Evolutionary conservation across 2,329 filamentous ascomycete genomes (phyloP), one percentile per base, ranked within the genome.

Genomic region (Microdochium trichocladiopsis): DNA sequence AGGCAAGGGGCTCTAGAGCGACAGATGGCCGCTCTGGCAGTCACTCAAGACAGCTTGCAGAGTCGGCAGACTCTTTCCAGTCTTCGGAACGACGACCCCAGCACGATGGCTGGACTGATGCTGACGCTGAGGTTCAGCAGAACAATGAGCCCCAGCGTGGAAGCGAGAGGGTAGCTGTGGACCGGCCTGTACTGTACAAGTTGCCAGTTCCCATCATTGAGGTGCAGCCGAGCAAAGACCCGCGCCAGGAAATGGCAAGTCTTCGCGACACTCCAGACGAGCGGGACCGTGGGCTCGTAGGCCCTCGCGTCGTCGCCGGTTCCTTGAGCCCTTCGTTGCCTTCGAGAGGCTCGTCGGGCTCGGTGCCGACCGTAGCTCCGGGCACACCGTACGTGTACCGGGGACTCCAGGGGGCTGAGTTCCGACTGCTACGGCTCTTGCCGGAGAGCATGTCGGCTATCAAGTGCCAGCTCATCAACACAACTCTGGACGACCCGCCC

Each of bases 341-440:
- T 8, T 33, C 28, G 28, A 8, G 28, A 33, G 28, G 28, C 28
- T 33, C 28, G 8, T 33, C 28, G 14, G 28, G 28, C 28, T 33
- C 28, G 8, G 14, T 37, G 12, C 33, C 14, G 6, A 16, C 14
- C 6, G 33, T 37, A n/a, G 33, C 14, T 5, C 33, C 33, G 6
- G 33, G 33, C 6, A 37, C 33, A n/a, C 33, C 33, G 33, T 37
- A 9, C 33, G 33, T 8, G 31, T 24, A 36, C 18, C 21, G 11
- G 8, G n/a, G 25, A 4, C 18, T 58, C 2, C 31, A 43, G 14
- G 52, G 49, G 11, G 18, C 18, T 1, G 49, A 56, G 16, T 45
- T 58, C 33, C 45, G 59, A 9, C 50, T 60, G 16, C 21, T 61
- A 4, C 31, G 51, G 14, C 51, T 61, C 14, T 45, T 60, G 3